A percentile compares a stretch with the other conserved stretches of the same genome.
Evolutionary conservation across 495 filamentous ascomycete species (phyloP).

Genomic region (Lasiosphaeria ovina): DNA sequence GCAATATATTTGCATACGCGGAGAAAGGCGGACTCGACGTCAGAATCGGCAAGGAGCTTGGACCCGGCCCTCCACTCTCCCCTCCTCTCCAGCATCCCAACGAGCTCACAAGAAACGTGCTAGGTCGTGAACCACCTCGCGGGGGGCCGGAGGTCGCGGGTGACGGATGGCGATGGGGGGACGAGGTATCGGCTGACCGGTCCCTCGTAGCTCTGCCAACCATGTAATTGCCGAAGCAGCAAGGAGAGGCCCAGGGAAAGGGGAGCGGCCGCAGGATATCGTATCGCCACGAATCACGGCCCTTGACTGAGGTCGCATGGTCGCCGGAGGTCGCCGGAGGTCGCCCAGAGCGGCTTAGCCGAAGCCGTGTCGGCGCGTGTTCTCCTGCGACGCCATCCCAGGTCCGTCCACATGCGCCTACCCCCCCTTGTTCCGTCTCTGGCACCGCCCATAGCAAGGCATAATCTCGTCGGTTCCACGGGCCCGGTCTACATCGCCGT

Average conservation of each 20-base stretch:
- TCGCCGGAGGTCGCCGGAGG: slow-evolving; percentile 14
- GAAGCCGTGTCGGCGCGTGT: slow-evolving; percentile 11
- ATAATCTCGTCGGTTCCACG: slow-evolving; percentile 12
- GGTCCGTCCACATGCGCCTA: slow-evolving; percentile 9
- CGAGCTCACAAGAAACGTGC: too few species aligned
- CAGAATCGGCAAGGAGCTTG: slow-evolving; percentile 18
- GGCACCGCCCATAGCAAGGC: slow-evolving; percentile 16
- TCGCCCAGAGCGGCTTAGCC: slow-evolving; percentile 17
- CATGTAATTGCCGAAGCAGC: slow-evolving; percentile 13
- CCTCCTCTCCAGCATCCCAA: slow-evolving; percentile 10
- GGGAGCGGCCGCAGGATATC: slow-evolving; percentile 15
- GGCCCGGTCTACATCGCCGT: slow-evolving; percentile 17
- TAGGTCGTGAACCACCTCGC: slow-evolving; percentile 14
- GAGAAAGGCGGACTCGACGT: slow-evolving; percentile 19
- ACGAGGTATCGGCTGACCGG: slow-evolving; percentile 16
- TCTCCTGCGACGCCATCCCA: slow-evolving; percentile 14
- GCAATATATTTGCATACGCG: slow-evolving; percentile 21
- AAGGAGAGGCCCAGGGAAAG: slow-evolving; percentile 15
- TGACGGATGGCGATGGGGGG: slow-evolving; percentile 3
- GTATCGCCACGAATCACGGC: slow-evolving; percentile 14
- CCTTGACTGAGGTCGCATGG: slow-evolving; percentile 8
- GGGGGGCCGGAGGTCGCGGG: slow-evolving; percentile 1
- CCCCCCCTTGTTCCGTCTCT: slow-evolving; percentile 10
- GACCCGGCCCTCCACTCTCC: slow-evolving; percentile 12
- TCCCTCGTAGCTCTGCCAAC: slow-evolving; percentile 21